Conservation (phyloP, 139 green algal species). For the Nannochloris sp. region DNA sequence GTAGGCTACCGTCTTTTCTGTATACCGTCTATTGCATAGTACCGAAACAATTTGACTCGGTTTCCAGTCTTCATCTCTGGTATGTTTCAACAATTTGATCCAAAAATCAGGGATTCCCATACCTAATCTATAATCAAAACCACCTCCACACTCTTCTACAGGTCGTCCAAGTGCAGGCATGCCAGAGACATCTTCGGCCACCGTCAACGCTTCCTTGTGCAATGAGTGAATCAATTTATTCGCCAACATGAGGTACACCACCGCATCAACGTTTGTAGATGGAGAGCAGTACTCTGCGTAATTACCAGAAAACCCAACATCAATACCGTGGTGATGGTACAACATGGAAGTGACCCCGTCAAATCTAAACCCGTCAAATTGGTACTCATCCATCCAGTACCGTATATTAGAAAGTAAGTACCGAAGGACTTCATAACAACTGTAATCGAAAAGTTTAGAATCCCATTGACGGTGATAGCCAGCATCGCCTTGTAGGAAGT, state of each 20-base stretch:
- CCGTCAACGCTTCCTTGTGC: constrained; percentile 56
- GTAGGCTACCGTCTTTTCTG: constrained; percentile 77
- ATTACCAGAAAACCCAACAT: constrained; percentile 70
- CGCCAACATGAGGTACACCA: constrained; percentile 94
- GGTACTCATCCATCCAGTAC: constrained; percentile 91
- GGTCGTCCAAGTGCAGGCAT: constrained; percentile 88
- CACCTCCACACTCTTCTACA: constrained; percentile 79
- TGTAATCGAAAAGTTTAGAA: constrained; percentile 83
- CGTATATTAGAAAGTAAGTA: constrained; percentile 92
- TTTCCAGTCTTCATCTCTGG: constrained; percentile 77
- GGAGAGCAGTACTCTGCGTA: constrained; percentile 46
- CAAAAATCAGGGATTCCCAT: constrained; percentile 95
- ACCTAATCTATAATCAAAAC: constrained; percentile 86
- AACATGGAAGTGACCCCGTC: constrained; percentile 97
- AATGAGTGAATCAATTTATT: constrained; percentile 80
- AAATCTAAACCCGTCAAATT: constrained; percentile 94
- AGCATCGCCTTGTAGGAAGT: constrained; percentile 75
- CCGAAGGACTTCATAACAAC: constrained; percentile 67
- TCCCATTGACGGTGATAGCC: constrained; percentile 93
- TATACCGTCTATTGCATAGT: constrained; percentile 84
- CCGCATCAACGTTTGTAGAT: constrained; percentile 86
- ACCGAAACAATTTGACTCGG: constrained; percentile 72
- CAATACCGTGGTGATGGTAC: constrained; percentile 94
- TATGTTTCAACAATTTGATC: constrained; percentile 62
- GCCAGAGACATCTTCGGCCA: constrained; percentile 92